These are phyloP conservation scores for Coriaria nepalensis DNA, from an alignment of 306 rosid genomes.

Conservation along the genomic window DNA sequence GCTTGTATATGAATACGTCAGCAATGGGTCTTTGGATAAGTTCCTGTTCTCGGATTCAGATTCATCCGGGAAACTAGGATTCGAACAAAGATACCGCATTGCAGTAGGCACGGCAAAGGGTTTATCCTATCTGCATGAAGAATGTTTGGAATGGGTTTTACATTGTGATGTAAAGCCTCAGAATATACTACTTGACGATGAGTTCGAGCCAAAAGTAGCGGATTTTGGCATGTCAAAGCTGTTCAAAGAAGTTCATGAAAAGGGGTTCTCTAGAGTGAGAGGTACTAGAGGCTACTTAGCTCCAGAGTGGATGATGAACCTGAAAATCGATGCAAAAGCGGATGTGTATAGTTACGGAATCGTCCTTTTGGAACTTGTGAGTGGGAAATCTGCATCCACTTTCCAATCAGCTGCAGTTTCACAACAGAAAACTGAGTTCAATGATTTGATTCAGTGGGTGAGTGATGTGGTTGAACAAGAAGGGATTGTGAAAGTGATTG, in stretches of 20 bases:
- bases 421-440: background rate
- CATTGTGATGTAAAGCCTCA: conserved; percentile 36
- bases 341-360: conserved; percentile 41
- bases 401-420: background rate
- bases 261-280: conserved; percentile 19
- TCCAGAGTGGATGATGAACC: conserved; percentile 35
- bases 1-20: conserved; percentile 25
- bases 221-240: conserved; percentile 38
- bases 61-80: conserved; percentile 1
- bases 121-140: conserved; percentile 33
- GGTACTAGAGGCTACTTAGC: conserved; percentile 37
- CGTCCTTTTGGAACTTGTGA: conserved; percentile 26
- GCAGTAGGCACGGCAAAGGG: conserved; percentile 37
- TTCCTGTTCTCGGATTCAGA: conserved; percentile 11
- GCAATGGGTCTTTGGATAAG: conserved; percentile 27
- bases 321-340: conserved; percentile 25
- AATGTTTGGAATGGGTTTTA: conserved; percentile 33
- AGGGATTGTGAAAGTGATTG: conserved; percentile 20
- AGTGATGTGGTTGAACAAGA: conserved; percentile 10
- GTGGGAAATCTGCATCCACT: conserved; percentile 21
- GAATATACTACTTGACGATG: conserved; percentile 22
- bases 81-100: conserved; percentile 22
- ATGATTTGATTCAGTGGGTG: conserved; percentile 24
- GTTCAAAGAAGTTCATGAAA: conserved; percentile 15
- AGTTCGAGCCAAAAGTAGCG: conserved; percentile 20